phyloP scores from a whole-genome alignment of 805 yeast species.

The Barnettozyma sucrosica region DNA sequence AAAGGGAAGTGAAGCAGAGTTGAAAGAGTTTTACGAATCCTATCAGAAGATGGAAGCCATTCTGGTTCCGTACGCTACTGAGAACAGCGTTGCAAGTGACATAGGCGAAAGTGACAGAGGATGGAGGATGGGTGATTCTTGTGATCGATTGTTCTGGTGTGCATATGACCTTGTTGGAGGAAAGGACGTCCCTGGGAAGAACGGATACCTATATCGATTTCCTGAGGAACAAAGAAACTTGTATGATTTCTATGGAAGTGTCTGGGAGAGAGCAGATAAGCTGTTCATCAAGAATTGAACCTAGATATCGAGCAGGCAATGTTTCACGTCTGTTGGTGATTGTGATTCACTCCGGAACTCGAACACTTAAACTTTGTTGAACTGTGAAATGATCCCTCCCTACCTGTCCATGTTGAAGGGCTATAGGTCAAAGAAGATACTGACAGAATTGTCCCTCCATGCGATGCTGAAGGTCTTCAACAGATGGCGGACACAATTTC shows the following conservation, averaged over 20 bases:
- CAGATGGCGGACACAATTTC: too few species aligned
- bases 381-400: too few species aligned
- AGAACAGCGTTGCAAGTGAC: slow-evolving; percentile 29
- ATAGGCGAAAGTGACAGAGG: slow-evolving; percentile 31
- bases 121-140: slow-evolving; percentile 43
- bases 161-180: slow-evolving; percentile 50
- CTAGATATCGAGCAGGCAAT: too few species aligned
- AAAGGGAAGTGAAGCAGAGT: slow-evolving; percentile 15
- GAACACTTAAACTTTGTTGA: too few species aligned
- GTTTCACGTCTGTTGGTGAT: too few species aligned
- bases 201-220: slow-evolving; percentile 12
- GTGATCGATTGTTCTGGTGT: slow-evolving; percentile 52
- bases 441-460: too few species aligned
- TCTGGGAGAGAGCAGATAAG: not conserved
- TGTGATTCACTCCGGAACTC: too few species aligned
- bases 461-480: too few species aligned
- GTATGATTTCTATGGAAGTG: slow-evolving; percentile 1
- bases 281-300: not conserved
- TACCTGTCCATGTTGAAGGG: too few species aligned
- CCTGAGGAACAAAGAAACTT: not conserved
- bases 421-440: too few species aligned
- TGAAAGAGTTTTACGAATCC: slow-evolving; percentile 30
- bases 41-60: slow-evolving; percentile 39
- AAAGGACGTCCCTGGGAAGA: slow-evolving; percentile 14
- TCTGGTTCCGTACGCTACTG: slow-evolving; percentile 45